A percentile compares a stretch with the other conserved stretches of the same genome.
Conservation (phyloP, 2,329 filamentous ascomycete species). For the Fusarium proliferatum region DNA sequence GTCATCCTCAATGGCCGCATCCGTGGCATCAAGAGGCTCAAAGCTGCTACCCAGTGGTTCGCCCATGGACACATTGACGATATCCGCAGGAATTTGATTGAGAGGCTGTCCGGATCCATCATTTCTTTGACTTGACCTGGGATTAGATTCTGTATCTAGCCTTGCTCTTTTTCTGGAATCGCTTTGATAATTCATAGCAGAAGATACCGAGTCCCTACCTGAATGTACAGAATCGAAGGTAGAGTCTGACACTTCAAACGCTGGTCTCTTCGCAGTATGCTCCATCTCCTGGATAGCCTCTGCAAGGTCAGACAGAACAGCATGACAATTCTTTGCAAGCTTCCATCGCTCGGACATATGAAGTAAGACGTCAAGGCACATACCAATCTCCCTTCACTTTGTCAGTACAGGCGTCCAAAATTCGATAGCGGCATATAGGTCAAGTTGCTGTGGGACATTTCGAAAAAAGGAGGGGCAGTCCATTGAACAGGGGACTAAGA, state of each 20-base stretch:
- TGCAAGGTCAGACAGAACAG: background rate
- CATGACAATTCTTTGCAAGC: background rate
- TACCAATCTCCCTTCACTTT: background rate
- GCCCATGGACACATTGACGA: background rate
- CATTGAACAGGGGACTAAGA: background rate
- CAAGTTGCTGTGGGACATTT: too few relatives aligned
- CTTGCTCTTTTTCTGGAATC: background rate
- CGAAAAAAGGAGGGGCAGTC: too few relatives aligned
- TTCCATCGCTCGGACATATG: background rate
- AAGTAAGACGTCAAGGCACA: background rate
- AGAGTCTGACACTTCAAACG: background rate
- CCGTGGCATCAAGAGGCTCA: accelerated
- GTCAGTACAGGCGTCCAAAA: background rate
- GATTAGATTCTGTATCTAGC: background rate
- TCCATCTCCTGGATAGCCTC: background rate
- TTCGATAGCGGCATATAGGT: too few relatives aligned
- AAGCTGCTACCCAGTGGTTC: background rate
- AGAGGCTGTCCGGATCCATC: too few relatives aligned
- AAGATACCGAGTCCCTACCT: too few relatives aligned
- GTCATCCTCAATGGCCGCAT: background rate
- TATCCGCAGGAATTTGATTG: background rate
- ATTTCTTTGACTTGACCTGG: background rate
- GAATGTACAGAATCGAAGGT: too few relatives aligned
- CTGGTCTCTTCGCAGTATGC: background rate
- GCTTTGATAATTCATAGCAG: background rate